Conservation (phyloP, 1,139 yeast genomes). For the Scheffersomyces insectosa region DNA sequence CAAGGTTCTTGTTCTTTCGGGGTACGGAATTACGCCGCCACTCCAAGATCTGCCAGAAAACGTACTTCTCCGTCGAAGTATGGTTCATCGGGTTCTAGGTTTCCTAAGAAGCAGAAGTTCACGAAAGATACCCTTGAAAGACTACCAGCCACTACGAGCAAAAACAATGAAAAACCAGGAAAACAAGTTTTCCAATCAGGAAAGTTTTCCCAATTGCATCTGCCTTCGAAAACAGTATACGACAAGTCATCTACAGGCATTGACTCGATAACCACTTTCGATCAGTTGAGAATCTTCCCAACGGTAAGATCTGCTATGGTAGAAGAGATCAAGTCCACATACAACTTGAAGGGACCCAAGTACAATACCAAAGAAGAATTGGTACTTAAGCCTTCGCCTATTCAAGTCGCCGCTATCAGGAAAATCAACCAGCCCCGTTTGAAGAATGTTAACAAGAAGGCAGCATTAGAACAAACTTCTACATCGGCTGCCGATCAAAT, state of each 20-base stretch:
- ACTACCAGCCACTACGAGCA: too few relatives aligned
- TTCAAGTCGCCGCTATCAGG: conserved; percentile 46
- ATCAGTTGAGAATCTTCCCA: conserved; percentile 65
- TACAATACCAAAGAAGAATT: conserved; percentile 31
- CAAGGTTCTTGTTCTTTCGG: too few relatives aligned
- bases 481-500: conserved; percentile 12
- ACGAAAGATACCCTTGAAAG: too few relatives aligned
- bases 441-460: conserved; percentile 17
- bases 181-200: conserved; percentile 14
- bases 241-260: conserved; percentile 19
- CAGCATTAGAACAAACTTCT: conserved; percentile 19
- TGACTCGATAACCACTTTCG: conserved; percentile 53
- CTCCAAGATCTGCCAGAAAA: too few relatives aligned
- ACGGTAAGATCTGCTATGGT: conserved; percentile 64
- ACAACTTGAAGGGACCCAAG: conserved; percentile 40
- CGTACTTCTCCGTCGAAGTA: too few relatives aligned
- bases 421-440: conserved; percentile 42
- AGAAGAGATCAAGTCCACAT: conserved; percentile 55
- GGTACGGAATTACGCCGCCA: too few relatives aligned
- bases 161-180: too few relatives aligned
- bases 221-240: conserved; percentile 15
- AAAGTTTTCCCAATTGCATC: conserved; percentile 20
- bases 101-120: too few relatives aligned
- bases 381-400: conserved; percentile 41
- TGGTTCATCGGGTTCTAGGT: too few relatives aligned